Evolutionary conservation across 2,329 filamentous ascomycete genomes (phyloP).

Genomic region (Seiridium unicorne): DNA sequence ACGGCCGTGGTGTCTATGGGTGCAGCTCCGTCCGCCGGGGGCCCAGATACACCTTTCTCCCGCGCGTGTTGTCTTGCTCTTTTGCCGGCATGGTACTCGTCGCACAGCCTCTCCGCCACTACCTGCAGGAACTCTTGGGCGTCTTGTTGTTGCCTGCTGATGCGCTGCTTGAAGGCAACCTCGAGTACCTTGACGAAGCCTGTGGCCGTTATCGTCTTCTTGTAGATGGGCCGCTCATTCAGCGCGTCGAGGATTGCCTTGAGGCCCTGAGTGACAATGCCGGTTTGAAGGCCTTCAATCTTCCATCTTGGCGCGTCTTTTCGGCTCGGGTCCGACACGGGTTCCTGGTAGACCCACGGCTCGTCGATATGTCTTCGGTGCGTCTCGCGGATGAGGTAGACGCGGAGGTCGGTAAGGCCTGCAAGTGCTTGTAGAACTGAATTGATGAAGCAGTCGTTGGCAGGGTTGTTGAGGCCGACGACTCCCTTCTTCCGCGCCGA

Average conservation of each 20-base stretch:
- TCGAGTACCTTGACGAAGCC: slow-evolving; percentile 83
- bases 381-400: slow-evolving; percentile 90
- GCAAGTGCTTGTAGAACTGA: slow-evolving; percentile 91
- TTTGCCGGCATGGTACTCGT: slow-evolving; percentile 87
- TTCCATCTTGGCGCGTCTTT: slow-evolving; percentile 51
- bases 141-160: slow-evolving; percentile 94
- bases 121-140: slow-evolving; percentile 97
- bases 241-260: slow-evolving; percentile 91
- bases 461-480: slow-evolving; percentile 84
- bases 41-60: slow-evolving; percentile 23
- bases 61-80: slow-evolving; percentile 64
- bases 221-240: slow-evolving; percentile 90
- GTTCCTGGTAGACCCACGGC: slow-evolving; percentile 67
- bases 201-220: slow-evolving; percentile 88
- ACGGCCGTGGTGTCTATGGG: slow-evolving; percentile 25
- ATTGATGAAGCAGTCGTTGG: slow-evolving; percentile 97
- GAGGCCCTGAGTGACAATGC: slow-evolving; percentile 79
- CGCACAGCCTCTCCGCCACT: slow-evolving; percentile 84
- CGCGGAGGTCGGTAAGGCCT: slow-evolving; percentile 80
- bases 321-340: slow-evolving; percentile 45
- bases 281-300: slow-evolving; percentile 69
- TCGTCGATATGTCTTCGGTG: slow-evolving; percentile 82
- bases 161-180: slow-evolving; percentile 81
- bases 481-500: slow-evolving; percentile 75
- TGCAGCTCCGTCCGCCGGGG: slow-evolving; percentile 9